phyloP scores from a whole-genome alignment of 2,329 filamentous ascomycete species.

The Lecanosticta acicola region DNA sequence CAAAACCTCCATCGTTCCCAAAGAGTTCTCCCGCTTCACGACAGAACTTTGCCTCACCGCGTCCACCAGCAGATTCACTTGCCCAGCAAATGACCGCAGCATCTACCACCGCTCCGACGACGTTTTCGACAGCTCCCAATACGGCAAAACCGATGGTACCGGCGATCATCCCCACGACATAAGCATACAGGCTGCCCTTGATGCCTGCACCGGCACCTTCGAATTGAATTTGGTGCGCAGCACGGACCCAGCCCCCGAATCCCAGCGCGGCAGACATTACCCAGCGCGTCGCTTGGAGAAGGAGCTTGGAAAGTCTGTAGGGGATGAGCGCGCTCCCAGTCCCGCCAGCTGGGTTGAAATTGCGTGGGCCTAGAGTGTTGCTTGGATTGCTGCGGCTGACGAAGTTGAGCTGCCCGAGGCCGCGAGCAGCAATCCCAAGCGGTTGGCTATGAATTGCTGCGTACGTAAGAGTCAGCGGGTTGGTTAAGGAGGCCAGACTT shows the following conservation, averaged over 20 bases:
- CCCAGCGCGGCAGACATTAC: constrained; percentile 87
- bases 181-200: constrained; percentile 84
- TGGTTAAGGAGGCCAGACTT: constrained; percentile 77
- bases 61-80: constrained; percentile 65
- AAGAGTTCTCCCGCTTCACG: constrained; percentile 87
- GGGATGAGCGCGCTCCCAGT: constrained; percentile 46
- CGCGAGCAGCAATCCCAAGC: constrained; percentile 69
- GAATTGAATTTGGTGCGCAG: constrained; percentile 70
- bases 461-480: constrained; percentile 87
- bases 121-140: constrained; percentile 47
- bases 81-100: constrained; percentile 85
- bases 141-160: constrained; percentile 94
- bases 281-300: constrained; percentile 83
- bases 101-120: constrained; percentile 35
- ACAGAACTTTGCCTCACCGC: constrained; percentile 70
- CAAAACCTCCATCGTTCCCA: constrained; percentile 49
- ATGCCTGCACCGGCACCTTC: constrained; percentile 45
- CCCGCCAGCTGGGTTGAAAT: constrained; percentile 22
- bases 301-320: constrained; percentile 83
- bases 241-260: constrained; percentile 95
- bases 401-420: constrained; percentile 75
- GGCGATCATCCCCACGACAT: constrained; percentile 85
- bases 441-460: constrained; percentile 88
- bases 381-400: constrained; percentile 67
- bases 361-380: constrained; percentile 51